A percentile compares a stretch with the other conserved stretches of the same genome.
phyloP scores from a whole-genome alignment of 352 stramenopile genomes.

The Phytopythium sindhum region DNA sequence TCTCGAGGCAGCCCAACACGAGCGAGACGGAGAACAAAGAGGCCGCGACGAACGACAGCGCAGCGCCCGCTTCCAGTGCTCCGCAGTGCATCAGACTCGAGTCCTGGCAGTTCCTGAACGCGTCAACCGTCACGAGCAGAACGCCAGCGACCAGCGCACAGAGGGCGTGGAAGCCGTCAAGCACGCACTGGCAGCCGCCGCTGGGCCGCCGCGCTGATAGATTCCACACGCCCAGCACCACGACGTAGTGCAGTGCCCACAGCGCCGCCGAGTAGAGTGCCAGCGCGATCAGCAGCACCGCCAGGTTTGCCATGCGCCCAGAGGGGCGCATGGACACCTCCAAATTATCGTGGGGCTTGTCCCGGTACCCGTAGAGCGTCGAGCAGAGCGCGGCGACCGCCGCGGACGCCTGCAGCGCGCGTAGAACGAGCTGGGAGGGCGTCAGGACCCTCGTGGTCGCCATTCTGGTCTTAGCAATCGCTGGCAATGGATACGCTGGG shows the following conservation, averaged over 20 bases:
- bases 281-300: constrained; percentile 32
- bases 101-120: constrained; percentile 18
- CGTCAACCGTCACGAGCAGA: constrained; percentile 18
- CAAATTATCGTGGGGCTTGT: not conserved
- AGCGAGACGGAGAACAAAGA: constrained; percentile 21
- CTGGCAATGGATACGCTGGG: not conserved
- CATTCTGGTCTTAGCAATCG: not conserved
- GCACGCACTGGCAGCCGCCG: constrained; percentile 16
- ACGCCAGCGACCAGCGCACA: constrained; percentile 18
- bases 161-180: constrained; percentile 13
- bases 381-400: constrained; percentile 19
- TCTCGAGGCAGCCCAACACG: constrained; percentile 17
- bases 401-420: constrained; percentile 17
- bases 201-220: constrained; percentile 19
- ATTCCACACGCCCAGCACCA: constrained; percentile 71
- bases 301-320: constrained; percentile 14
- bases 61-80: constrained; percentile 21
- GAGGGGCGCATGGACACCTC: constrained; percentile 13
- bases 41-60: constrained; percentile 24
- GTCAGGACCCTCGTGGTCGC: not conserved
- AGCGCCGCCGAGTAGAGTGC: constrained; percentile 58
- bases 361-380: constrained; percentile 21
- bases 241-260: constrained; percentile 67
- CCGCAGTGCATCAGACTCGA: constrained; percentile 18
- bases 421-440: constrained; percentile 6